A percentile compares a stretch with the other conserved stretches of the same genome.
phyloP scores from a whole-genome alignment of 2,329 filamentous ascomycete genomes.

The Cladophialophora yegresii region DNA sequence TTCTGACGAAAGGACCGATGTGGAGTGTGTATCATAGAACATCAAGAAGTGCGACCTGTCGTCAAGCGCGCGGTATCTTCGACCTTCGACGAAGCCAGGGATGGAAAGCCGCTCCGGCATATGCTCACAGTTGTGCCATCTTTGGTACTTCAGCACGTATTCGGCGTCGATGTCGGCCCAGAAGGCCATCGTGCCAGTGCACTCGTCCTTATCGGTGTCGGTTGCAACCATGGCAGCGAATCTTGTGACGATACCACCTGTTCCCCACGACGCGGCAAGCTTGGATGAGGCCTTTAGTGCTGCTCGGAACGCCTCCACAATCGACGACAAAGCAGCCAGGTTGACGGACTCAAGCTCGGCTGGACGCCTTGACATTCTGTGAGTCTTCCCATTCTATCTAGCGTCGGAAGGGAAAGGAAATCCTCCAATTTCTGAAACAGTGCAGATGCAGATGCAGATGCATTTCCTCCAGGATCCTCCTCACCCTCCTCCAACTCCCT shows the following conservation, averaged over 20 bases:
- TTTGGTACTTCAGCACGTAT: slow-evolving; percentile 6
- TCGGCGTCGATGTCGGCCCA: slow-evolving; percentile 11
- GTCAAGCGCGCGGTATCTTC: slow-evolving; percentile 4
- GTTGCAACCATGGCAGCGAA: neutral
- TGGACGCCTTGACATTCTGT: neutral
- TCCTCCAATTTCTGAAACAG: slow-evolving; percentile 1
- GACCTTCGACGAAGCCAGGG: slow-evolving; percentile 5
- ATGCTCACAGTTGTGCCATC: slow-evolving; percentile 12
- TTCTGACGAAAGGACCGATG: neutral
- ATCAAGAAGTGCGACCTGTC: slow-evolving; percentile 4
- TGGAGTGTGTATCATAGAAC: slow-evolving; percentile 6
- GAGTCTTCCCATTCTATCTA: neutral
- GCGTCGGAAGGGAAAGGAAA: neutral
- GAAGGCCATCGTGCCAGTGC: slow-evolving; percentile 6
- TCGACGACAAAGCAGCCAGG: neutral
- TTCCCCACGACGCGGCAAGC: too few relatives aligned
- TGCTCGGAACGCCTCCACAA: neutral
- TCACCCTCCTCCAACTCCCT: neutral
- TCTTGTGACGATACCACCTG: neutral
- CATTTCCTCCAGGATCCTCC: neutral
- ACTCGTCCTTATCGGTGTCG: neutral
- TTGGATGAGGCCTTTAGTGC: neutral
- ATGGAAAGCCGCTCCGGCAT: slow-evolving; percentile 9
- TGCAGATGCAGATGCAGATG: neutral
- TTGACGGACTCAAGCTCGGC: neutral